Conservation (phyloP, 2,329 filamentous ascomycete genomes). For the Leptographium galeiforme region DNA sequence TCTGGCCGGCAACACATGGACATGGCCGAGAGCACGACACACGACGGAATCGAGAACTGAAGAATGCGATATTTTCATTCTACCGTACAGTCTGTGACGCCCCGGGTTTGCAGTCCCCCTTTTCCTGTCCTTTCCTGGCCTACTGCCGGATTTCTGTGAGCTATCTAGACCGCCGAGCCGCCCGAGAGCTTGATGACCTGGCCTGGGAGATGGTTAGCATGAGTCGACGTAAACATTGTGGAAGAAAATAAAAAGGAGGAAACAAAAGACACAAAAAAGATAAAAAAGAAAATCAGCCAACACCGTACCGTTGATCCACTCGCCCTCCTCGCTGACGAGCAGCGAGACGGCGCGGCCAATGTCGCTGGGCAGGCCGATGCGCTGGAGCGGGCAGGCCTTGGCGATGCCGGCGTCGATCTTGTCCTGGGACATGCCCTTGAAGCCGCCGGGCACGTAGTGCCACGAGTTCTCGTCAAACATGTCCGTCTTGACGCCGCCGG, state of each 20-base stretch:
- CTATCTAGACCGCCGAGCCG: conserved; percentile 17
- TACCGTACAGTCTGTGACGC: not conserved
- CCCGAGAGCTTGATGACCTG: conserved; percentile 26
- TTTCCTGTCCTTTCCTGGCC: not conserved
- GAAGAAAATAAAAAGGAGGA: not conserved
- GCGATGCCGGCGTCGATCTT: conserved; percentile 42
- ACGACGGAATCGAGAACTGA: not conserved
- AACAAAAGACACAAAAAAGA: not conserved
- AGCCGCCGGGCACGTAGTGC: conserved; percentile 48
- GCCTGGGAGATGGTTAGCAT: conserved; percentile 13
- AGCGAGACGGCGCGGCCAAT: conserved; percentile 44
- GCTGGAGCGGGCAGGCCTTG: conserved; percentile 43
- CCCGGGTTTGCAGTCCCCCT: not conserved
- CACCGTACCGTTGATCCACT: conserved; percentile 50
- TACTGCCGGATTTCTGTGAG: not conserved
- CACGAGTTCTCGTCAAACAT: conserved; percentile 63
- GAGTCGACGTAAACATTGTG: no score
- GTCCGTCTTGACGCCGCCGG: conserved; percentile 61
- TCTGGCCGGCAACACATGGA: no score
- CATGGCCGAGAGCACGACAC: no score
- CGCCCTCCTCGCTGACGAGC: conserved; percentile 42
- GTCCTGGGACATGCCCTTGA: conserved; percentile 34
- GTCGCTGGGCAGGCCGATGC: conserved; percentile 44
- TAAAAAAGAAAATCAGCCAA: not conserved
- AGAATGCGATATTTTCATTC: not conserved